Conservation (phyloP, 2,329 filamentous ascomycete species). For the Pleurostoma richardsiae region DNA sequence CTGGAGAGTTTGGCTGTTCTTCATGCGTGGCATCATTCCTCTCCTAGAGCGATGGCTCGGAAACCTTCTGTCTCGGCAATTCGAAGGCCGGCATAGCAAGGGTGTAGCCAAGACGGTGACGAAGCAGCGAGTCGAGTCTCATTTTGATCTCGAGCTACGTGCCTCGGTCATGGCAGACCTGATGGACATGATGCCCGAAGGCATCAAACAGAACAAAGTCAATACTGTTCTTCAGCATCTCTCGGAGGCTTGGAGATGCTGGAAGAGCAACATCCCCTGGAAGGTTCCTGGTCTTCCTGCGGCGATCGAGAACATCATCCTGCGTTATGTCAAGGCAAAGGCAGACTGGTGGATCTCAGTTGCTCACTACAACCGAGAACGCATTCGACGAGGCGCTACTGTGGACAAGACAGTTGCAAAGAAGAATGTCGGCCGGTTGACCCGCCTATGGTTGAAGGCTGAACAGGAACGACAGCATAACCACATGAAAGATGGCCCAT, state of each 20-base stretch:
- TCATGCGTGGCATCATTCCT: conserved; percentile 97
- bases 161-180: conserved; percentile 98
- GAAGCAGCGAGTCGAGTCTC: conserved; percentile 97
- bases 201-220: conserved; percentile 99
- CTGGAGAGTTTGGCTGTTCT: conserved; percentile 98
- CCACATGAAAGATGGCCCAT: conserved; percentile 98
- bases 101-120: conserved; percentile 98
- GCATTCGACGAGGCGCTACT: conserved; percentile 91
- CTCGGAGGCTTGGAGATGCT: conserved; percentile 97
- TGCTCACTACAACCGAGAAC: conserved; percentile 96
- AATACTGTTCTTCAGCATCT: conserved; percentile 96
- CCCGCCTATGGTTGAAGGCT: conserved; percentile 92
- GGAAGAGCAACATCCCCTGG: conserved; percentile 99
- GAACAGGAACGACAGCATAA: conserved; percentile 99
- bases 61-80: conserved; percentile 93
- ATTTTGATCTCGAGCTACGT: conserved; percentile 94
- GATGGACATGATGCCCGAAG: conserved; percentile 99
- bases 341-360: conserved; percentile 99
- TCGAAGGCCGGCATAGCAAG: conserved; percentile 97
- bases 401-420: conserved; percentile 99
- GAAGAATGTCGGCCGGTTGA: conserved; percentile 95
- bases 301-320: conserved; percentile 96
- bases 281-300: conserved; percentile 96
- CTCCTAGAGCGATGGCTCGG: conserved; percentile 95
- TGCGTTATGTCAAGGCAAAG: conserved; percentile 98